Base-by-base conservation (phyloP, 305 asterid genomes). In the Fraxinus xanthoxyloides region DNA sequence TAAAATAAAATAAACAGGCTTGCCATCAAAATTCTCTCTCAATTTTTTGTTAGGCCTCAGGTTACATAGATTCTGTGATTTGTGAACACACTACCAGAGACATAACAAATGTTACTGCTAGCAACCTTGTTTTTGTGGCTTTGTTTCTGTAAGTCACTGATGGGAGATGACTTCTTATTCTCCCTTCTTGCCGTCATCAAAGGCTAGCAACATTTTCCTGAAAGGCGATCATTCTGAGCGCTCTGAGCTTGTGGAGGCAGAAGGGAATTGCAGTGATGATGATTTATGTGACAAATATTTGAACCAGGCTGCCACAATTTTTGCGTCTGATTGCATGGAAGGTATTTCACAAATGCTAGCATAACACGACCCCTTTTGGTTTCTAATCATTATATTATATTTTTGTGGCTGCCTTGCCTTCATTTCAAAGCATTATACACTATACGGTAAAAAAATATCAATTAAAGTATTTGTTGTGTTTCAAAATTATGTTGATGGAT, bases 161-260 rank as follows among this genome's bases (percentile, higher is more conserved):
- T 54, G 80, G 74, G 46, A 78, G 75, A 69, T 83, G 81, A 34
- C 82, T 77, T 87, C 74, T 84, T 43, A 82, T 87, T 78, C 80
- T 70, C 72, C 87, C 75, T 80, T 32, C 65, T 81, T 89, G 82
- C 75, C 67, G 83, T 86, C 83, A 65, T 79, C 85, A 85, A 90
- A 93, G 99, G 98, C 98, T 83, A 87, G 96, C 91, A 12, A 84
- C 86, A 91, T 92, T 80, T 90, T 83, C 43, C 75, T 87, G 85
- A 93, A 91, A 87, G 94, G 93, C 61, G 98, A 91, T 76, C 88
- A 80, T 54, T 63, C 21, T 86, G 97, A 92, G 86, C 84, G 80
- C 31, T 75, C 81, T 24, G 88, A 87, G 84, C 61, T 88, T 83
- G 86, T 87, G 76, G 95, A 84, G 76, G 92, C 80, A 80, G 93